Evolutionary conservation across 2,329 filamentous ascomycete genomes (phyloP).

Genomic region (Didymella lethalis): DNA sequence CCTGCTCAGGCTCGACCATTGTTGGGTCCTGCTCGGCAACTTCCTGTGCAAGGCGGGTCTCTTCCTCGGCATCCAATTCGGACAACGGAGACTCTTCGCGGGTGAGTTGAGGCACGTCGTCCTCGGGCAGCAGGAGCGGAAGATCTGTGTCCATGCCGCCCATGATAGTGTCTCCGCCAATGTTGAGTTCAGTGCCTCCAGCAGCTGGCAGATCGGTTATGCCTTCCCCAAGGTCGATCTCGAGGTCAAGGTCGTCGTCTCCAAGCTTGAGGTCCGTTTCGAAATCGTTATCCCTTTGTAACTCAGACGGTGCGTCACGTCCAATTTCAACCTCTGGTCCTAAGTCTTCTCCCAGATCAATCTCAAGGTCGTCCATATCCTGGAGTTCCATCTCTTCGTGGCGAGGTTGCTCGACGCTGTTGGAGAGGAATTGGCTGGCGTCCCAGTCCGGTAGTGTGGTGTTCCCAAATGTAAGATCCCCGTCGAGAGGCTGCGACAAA

Average conservation of each 20-base stretch:
- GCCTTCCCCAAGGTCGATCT: slow-evolving; percentile 50
- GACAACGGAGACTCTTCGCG: slow-evolving; percentile 64
- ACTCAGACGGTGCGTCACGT: slow-evolving; percentile 77
- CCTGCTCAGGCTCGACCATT: slow-evolving; percentile 52
- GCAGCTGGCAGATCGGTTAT: slow-evolving; percentile 33
- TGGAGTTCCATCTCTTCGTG: slow-evolving; percentile 58
- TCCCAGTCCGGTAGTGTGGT: slow-evolving; percentile 62
- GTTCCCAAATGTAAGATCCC: slow-evolving; percentile 52
- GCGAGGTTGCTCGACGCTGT: slow-evolving; percentile 64
- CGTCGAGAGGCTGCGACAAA: slow-evolving; percentile 71
- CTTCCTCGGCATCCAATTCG: slow-evolving; percentile 59
- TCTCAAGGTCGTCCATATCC: slow-evolving; percentile 64
- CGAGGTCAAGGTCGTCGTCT: slow-evolving; percentile 60
- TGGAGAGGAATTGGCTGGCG: slow-evolving; percentile 81
- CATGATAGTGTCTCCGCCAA: slow-evolving; percentile 55
- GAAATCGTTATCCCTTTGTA: slow-evolving; percentile 45
- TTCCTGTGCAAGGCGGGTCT: slow-evolving; percentile 71
- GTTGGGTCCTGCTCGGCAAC: slow-evolving; percentile 50
- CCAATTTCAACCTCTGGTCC: slow-evolving; percentile 84
- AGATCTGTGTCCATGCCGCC: slow-evolving; percentile 52
- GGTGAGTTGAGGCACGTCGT: slow-evolving; percentile 16
- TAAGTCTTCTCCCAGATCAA: slow-evolving; percentile 69
- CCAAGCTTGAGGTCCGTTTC: slow-evolving; percentile 61
- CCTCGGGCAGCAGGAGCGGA: slow-evolving; percentile 15
- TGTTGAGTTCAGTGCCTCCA: slow-evolving; percentile 28